phyloP scores from a whole-genome alignment of 805 yeast species.

The Torulaspora franciscae region DNA sequence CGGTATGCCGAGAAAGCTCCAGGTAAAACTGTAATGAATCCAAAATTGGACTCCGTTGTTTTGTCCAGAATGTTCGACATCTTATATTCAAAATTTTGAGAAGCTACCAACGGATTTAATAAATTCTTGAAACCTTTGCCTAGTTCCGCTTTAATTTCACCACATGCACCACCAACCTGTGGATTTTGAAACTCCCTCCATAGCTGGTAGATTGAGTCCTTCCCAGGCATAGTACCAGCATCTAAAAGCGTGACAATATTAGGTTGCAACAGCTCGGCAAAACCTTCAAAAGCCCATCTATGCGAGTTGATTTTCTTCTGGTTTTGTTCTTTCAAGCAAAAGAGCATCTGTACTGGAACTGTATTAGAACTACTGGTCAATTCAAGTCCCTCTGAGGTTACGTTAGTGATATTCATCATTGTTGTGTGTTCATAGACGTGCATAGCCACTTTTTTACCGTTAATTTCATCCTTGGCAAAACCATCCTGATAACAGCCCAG shows the following conservation, averaged over 20 bases:
- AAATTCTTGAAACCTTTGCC: constrained; percentile 56
- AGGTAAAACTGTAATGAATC: constrained; percentile 89
- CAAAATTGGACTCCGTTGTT: constrained; percentile 92
- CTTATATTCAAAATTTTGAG: constrained; percentile 95
- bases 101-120: constrained; percentile 85
- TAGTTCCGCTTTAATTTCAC: constrained; percentile 84
- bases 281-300: constrained; percentile 94
- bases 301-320: constrained; percentile 90
- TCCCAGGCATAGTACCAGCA: constrained; percentile 90
- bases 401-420: constrained; percentile 74
- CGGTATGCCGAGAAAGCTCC: constrained; percentile 97
- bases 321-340: constrained; percentile 86
- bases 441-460: constrained; percentile 72
- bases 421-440: constrained; percentile 94
- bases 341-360: constrained; percentile 81
- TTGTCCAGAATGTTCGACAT: constrained; percentile 92
- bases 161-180: constrained; percentile 95
- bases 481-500: constrained; percentile 94
- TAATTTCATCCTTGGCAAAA: constrained; percentile 86
- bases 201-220: constrained; percentile 76
- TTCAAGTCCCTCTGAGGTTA: constrained; percentile 58
- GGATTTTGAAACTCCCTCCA: constrained; percentile 83
- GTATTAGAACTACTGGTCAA: constrained; percentile 45
- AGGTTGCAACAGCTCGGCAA: constrained; percentile 77
- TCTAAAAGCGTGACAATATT: constrained; percentile 78